Conservation (phyloP, 2,329 filamentous ascomycete genomes). For the Sporothrix brasiliensis region DNA sequence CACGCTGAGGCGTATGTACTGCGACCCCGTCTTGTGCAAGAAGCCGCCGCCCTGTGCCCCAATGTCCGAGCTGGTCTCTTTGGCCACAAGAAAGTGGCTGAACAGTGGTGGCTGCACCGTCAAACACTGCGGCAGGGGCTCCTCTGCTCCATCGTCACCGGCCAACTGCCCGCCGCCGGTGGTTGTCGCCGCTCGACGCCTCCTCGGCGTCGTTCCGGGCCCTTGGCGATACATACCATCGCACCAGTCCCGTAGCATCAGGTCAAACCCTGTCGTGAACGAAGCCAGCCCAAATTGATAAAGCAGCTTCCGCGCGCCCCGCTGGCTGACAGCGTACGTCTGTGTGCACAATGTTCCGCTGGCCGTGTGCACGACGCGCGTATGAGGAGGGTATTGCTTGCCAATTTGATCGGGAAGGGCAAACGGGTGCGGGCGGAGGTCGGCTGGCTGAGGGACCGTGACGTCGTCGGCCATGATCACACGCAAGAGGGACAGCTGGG, state of each 20-base stretch:
- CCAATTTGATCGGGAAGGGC: conserved; percentile 40
- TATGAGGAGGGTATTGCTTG: conserved; percentile 46
- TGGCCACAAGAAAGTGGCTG: conserved; percentile 39
- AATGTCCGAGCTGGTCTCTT: conserved; percentile 40
- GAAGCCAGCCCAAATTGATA: conserved; percentile 49
- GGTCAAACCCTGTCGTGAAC: conserved; percentile 48
- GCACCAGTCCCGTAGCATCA: conserved; percentile 53
- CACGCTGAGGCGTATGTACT: conserved; percentile 40
- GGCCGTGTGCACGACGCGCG: conserved; percentile 49
- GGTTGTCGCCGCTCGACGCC: background rate
- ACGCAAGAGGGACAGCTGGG: conserved; percentile 28
- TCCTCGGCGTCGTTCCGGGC: conserved; percentile 6
- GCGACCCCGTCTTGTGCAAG: conserved; percentile 38
- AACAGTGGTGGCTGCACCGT: conserved; percentile 42
- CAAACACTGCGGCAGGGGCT: conserved; percentile 36
- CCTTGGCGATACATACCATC: conserved; percentile 41
- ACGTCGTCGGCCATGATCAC: conserved; percentile 40
- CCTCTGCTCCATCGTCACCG: background rate
- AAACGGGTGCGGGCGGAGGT: conserved; percentile 46
- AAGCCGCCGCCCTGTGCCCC: conserved; percentile 40
- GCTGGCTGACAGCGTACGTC: conserved; percentile 50
- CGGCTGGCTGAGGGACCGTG: conserved; percentile 44
- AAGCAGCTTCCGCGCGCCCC: conserved; percentile 49
- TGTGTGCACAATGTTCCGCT: conserved; percentile 47
- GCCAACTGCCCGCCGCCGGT: background rate